Evolutionary conservation across 805 yeast species (phyloP).

Genomic region (Yueomyces sinensis): DNA sequence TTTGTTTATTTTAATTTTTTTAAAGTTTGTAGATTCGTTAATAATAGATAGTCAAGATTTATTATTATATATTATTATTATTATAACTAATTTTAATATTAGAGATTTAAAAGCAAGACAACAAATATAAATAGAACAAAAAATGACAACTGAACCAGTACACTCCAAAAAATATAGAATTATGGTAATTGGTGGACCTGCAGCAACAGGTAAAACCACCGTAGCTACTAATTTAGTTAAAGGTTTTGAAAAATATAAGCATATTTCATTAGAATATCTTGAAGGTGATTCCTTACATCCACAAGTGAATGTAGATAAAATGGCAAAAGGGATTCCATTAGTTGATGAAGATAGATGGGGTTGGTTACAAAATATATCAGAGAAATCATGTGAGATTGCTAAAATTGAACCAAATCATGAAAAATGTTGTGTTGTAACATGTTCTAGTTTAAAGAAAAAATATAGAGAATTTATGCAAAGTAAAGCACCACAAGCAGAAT

Average conservation of each 20-base stretch:
- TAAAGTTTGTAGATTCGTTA: too few relatives aligned
- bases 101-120: too few relatives aligned
- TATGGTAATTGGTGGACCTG: slow-evolving; percentile 81
- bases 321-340: slow-evolving; percentile 70
- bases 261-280: slow-evolving; percentile 27
- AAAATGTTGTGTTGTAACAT: slow-evolving; percentile 43
- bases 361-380: slow-evolving; percentile 55
- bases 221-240: slow-evolving; percentile 42
- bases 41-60: too few relatives aligned
- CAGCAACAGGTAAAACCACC: slow-evolving; percentile 91
- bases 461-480: slow-evolving; percentile 54
- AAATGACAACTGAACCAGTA: neutral
- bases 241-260: slow-evolving; percentile 30
- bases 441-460: slow-evolving; percentile 68
- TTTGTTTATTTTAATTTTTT: too few relatives aligned
- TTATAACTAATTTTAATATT: too few relatives aligned
- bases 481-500: slow-evolving; percentile 23
- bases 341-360: slow-evolving; percentile 87
- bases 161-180: slow-evolving; percentile 23
- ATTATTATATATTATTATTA: too few relatives aligned
- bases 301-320: slow-evolving; percentile 57
- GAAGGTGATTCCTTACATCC: slow-evolving; percentile 88
- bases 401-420: slow-evolving; percentile 16
- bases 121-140: too few relatives aligned
- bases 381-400: slow-evolving; percentile 28